phyloP scores from a whole-genome alignment of 148 eudicot species.

The Fagopyrum tataricum region DNA sequence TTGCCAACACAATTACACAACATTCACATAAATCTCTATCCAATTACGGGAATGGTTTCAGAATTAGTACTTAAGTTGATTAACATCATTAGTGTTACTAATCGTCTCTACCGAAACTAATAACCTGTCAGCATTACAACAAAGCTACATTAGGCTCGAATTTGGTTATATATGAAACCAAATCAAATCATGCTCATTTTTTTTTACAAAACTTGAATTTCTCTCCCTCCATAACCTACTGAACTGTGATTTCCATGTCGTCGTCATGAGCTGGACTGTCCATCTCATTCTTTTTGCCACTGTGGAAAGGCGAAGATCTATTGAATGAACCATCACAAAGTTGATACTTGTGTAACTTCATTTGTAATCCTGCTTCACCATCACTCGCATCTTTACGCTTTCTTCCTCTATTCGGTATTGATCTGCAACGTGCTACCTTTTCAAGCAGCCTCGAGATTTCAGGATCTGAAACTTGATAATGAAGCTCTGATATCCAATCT shows the following conservation, averaged over 20 bases:
- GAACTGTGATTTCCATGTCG: constrained; percentile 16
- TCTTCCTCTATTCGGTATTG: constrained; percentile 29
- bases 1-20: too few relatives aligned
- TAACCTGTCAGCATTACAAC: not conserved
- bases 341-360: constrained; percentile 39
- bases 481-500: constrained; percentile 56
- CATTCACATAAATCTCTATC: too few relatives aligned
- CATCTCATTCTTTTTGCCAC: constrained; percentile 22
- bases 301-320: constrained; percentile 18
- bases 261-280: constrained; percentile 14
- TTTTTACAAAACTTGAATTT: not conserved
- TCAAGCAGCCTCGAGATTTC: constrained; percentile 29
- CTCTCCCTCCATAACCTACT: not conserved
- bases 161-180: not conserved
- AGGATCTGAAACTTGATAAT: constrained; percentile 29
- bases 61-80: too few relatives aligned
- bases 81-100: not conserved
- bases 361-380: constrained; percentile 19
- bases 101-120: not conserved
- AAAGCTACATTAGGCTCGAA: not conserved
- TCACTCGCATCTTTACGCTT: constrained; percentile 54
- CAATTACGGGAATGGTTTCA: too few relatives aligned
- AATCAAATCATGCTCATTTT: not conserved
- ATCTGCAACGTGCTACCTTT: constrained; percentile 28
- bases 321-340: constrained; percentile 24